Conservation (phyloP, 768 basidiomycete genomes). For the Boletellus emodensis region DNA sequence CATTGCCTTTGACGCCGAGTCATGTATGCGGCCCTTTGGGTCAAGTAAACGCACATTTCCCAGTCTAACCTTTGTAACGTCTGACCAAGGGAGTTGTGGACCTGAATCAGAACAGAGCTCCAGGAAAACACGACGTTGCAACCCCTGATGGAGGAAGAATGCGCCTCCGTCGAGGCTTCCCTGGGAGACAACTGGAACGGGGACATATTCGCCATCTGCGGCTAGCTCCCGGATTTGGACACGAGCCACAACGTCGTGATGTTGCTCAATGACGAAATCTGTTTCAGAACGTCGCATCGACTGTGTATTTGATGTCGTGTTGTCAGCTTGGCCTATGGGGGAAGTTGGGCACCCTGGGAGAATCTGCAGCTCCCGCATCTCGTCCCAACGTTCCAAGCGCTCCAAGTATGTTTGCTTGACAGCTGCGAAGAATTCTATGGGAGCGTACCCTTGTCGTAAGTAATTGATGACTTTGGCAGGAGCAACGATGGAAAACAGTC, state of each 20-base stretch:
- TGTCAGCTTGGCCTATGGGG: conserved; percentile 31
- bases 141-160: conserved; percentile 88
- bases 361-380: conserved; percentile 74
- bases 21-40: conserved; percentile 75
- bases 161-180: conserved; percentile 75
- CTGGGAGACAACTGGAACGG: conserved; percentile 78
- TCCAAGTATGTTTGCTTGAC: conserved; percentile 81
- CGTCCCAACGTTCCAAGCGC: conserved; percentile 90
- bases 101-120: conserved; percentile 86
- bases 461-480: conserved; percentile 70
- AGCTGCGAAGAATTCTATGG: conserved; percentile 87
- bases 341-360: conserved; percentile 34
- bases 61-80: conserved; percentile 68
- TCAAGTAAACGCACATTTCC: conserved; percentile 86
- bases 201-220: conserved; percentile 76
- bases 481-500: conserved; percentile 74
- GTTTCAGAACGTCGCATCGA: conserved; percentile 90
- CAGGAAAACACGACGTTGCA: conserved; percentile 79
- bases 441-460: conserved; percentile 72
- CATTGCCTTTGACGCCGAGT: conserved; percentile 66
- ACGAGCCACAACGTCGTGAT: conserved; percentile 88
- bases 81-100: conserved; percentile 81
- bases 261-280: conserved; percentile 83
- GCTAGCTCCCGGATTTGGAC: conserved; percentile 84
- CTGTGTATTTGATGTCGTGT: conserved; percentile 43